These are phyloP conservation scores for Sporodiniella umbellata DNA, from an alignment of 371 early-diverging fungal genomes.

Conservation along the genomic window DNA sequence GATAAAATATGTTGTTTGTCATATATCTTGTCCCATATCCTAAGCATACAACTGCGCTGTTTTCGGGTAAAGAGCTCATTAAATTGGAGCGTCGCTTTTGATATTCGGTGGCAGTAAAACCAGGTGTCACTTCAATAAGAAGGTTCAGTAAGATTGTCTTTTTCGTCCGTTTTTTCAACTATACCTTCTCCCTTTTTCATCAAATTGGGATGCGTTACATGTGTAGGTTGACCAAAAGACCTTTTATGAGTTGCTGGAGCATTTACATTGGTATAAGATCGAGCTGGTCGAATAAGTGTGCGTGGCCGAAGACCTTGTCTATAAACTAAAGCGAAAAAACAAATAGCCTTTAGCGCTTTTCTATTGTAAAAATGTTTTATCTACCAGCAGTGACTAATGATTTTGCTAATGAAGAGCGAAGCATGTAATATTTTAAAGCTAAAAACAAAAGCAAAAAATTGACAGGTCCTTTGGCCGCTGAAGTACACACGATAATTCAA, in stretches of 20 bases:
- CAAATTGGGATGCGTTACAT: constrained; percentile 74
- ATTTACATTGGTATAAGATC: constrained; percentile 4
- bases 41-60: constrained; percentile 67
- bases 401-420: constrained; percentile 1
- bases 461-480: not conserved
- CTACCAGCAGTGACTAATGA: not conserved
- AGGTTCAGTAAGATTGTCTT: not conserved
- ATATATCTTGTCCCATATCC: constrained; percentile 83
- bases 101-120: constrained; percentile 70
- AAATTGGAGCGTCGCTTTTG: constrained; percentile 69
- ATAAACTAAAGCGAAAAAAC: not conserved
- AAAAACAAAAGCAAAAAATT: not conserved
- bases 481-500: not conserved
- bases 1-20: constrained; percentile 92
- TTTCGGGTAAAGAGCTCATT: constrained; percentile 59
- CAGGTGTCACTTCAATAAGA: constrained; percentile 67
- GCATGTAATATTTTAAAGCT: not conserved
- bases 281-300: not conserved
- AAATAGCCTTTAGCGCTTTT: not conserved
- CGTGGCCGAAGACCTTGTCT: not conserved
- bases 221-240: constrained; percentile 73
- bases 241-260: constrained; percentile 37
- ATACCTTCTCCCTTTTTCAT: constrained; percentile 70
- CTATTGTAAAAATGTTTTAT: no score
- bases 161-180: not conserved